Conservation (phyloP, 352 stramenopile species). For the Peronospora tabacina region DNA sequence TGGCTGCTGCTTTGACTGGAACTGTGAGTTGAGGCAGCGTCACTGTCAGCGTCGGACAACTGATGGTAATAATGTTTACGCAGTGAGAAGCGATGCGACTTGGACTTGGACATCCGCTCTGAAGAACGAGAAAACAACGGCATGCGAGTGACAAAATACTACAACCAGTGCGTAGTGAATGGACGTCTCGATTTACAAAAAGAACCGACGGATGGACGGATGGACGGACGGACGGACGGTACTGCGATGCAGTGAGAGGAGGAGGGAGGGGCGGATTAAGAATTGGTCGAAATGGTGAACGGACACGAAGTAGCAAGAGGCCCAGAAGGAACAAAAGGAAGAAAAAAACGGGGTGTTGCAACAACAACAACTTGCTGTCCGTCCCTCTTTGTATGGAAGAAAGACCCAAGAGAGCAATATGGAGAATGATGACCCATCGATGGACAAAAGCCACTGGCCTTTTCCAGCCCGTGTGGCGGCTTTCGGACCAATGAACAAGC, state of each 20-base stretch:
- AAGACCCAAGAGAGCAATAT: constrained; percentile 16
- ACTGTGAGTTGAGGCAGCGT: constrained; percentile 12
- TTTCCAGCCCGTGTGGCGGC: constrained; percentile 18
- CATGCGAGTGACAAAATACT: constrained; percentile 31
- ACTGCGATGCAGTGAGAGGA: background rate
- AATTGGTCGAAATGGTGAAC: too few species aligned
- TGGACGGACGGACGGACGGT: background rate
- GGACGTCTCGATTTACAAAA: background rate
- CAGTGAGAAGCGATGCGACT: constrained; percentile 59
- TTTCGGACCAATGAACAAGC: constrained; percentile 19
- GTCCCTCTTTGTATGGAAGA: constrained; percentile 2
- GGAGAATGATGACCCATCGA: constrained; percentile 20
- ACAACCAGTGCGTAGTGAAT: constrained; percentile 8
- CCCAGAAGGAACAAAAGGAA: too few species aligned
- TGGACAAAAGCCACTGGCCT: constrained; percentile 22
- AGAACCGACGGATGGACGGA: too few species aligned
- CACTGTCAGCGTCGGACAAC: constrained; percentile 16
- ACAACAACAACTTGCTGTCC: too few species aligned
- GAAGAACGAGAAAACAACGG: constrained; percentile 58
- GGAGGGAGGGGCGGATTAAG: too few species aligned
- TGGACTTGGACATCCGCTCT: constrained; percentile 35
- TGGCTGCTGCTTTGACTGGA: constrained; percentile 16
- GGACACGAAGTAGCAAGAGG: too few species aligned
- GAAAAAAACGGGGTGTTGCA: background rate
- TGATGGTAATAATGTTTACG: constrained; percentile 40